A percentile compares a stretch with the other conserved stretches of the same genome.
phyloP scores from a whole-genome alignment of 1,139 yeast genomes.

The Saccharomyces hybrid region DNA sequence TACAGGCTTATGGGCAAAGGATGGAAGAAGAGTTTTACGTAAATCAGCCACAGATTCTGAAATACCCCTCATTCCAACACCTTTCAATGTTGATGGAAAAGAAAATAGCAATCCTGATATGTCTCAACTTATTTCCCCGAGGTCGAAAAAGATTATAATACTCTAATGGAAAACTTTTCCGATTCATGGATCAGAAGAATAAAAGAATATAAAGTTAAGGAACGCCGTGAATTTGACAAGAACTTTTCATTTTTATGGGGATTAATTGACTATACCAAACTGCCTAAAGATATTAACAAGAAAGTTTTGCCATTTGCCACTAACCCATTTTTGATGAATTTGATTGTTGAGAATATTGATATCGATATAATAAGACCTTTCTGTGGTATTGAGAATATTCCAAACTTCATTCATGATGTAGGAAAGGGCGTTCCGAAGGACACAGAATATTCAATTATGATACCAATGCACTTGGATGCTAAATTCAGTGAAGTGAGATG shows the following conservation, averaged over 20 bases:
- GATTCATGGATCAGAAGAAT: conserved; percentile 69
- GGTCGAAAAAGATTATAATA: conserved; percentile 14
- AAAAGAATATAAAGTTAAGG: conserved; percentile 37
- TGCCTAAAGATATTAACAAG: conserved; percentile 43
- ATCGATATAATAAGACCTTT: conserved; percentile 48
- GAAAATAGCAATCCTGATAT: conserved; percentile 5
- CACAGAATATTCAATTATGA: conserved; percentile 55
- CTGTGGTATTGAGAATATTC: conserved; percentile 46
- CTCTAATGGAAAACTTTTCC: conserved; percentile 45
- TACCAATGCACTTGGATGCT: conserved; percentile 51
- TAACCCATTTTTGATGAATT: conserved; percentile 57
- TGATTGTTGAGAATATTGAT: conserved; percentile 52
- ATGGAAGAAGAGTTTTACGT: background rate
- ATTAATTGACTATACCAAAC: conserved; percentile 35
- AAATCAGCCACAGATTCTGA: conserved; percentile 6
- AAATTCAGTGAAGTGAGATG: conserved; percentile 47
- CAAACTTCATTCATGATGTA: conserved; percentile 54
- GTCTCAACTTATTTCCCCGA: conserved; percentile 8
- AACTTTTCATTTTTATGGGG: conserved; percentile 51
- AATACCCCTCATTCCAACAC: conserved; percentile 9
- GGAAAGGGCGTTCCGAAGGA: conserved; percentile 82
- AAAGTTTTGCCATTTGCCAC: conserved; percentile 51
- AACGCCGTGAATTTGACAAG: conserved; percentile 42
- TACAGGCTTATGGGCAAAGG: conserved; percentile 1
- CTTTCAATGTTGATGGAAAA: conserved; percentile 10